phyloP scores from a whole-genome alignment of 768 basidiomycete species.

The Rhodosporidiobolus sp. region DNA sequence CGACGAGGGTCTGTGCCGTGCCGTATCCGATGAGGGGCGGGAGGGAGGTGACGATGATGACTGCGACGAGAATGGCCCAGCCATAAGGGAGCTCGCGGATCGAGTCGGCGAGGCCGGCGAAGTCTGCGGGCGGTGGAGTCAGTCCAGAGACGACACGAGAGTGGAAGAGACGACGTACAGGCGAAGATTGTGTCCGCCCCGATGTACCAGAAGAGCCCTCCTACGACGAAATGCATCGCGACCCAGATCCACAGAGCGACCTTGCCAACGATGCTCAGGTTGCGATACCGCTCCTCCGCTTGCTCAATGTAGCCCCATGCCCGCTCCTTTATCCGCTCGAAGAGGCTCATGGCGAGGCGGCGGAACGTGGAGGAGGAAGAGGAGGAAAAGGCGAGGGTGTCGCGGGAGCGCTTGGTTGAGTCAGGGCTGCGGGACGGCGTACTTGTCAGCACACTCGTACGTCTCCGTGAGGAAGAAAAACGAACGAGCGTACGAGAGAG shows the following conservation, averaged over 20 bases:
- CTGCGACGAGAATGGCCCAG: constrained; percentile 8
- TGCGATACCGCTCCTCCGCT: background rate
- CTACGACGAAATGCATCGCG: constrained; percentile 15
- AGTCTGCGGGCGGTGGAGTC: background rate
- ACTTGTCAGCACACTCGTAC: too few species aligned
- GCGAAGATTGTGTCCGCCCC: constrained; percentile 22
- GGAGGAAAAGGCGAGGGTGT: too few species aligned
- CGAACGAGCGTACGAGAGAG: too few species aligned
- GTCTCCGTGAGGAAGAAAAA: too few species aligned
- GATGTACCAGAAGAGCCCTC: background rate
- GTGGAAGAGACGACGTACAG: constrained; percentile 7
- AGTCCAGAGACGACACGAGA: too few species aligned
- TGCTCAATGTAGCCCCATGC: background rate
- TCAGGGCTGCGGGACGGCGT: too few species aligned
- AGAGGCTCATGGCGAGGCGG: background rate
- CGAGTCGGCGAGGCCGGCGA: constrained; percentile 22
- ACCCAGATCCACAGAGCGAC: constrained; percentile 16
- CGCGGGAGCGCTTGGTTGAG: too few species aligned
- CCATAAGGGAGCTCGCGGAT: constrained; percentile 19
- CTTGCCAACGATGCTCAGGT: constrained; percentile 1
- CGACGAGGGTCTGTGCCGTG: constrained; percentile 63
- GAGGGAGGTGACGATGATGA: constrained; percentile 47
- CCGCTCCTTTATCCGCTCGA: background rate
- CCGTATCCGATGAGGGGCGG: constrained; percentile 68
- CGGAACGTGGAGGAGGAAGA: too few species aligned